Conservation (phyloP, 2,329 filamentous ascomycete species). For the Didymosphaeria variabile region DNA sequence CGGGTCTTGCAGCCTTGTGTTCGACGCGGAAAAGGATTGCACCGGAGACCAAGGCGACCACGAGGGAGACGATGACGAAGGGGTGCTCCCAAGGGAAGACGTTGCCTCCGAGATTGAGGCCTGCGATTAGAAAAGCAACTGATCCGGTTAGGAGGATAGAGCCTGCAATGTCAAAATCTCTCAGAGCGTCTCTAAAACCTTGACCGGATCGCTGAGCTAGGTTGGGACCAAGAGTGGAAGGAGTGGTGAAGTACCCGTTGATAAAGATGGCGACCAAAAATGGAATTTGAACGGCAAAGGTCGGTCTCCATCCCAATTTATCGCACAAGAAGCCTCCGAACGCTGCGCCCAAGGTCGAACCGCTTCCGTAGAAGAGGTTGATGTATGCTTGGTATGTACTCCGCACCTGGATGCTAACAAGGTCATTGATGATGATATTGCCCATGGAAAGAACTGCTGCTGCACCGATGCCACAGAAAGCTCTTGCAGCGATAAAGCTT, state of each 20-base stretch:
- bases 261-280: slow-evolving; percentile 57
- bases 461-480: slow-evolving; percentile 76
- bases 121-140: slow-evolving; percentile 60
- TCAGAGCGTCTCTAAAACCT: slow-evolving; percentile 54
- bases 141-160: slow-evolving; percentile 57
- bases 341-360: slow-evolving; percentile 67
- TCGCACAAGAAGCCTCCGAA: slow-evolving; percentile 76
- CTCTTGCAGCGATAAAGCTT: slow-evolving; percentile 75
- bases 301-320: slow-evolving; percentile 76
- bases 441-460: slow-evolving; percentile 74
- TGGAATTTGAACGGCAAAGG: slow-evolving; percentile 65
- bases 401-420: slow-evolving; percentile 77
- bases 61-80: slow-evolving; percentile 58
- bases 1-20: slow-evolving; percentile 48
- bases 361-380: slow-evolving; percentile 68
- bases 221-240: slow-evolving; percentile 56
- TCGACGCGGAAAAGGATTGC: slow-evolving; percentile 56
- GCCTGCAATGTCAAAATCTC: slow-evolving; percentile 60
- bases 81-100: slow-evolving; percentile 61
- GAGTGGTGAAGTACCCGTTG: slow-evolving; percentile 55
- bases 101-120: slow-evolving; percentile 63
- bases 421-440: slow-evolving; percentile 75
- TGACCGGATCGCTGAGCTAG: slow-evolving; percentile 52
- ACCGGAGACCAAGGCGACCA: slow-evolving; percentile 51
- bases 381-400: slow-evolving; percentile 77